These are phyloP conservation scores for Colletotrichum noveboracense DNA, from an alignment of 2,329 filamentous ascomycete genomes.

Conservation along the genomic window DNA sequence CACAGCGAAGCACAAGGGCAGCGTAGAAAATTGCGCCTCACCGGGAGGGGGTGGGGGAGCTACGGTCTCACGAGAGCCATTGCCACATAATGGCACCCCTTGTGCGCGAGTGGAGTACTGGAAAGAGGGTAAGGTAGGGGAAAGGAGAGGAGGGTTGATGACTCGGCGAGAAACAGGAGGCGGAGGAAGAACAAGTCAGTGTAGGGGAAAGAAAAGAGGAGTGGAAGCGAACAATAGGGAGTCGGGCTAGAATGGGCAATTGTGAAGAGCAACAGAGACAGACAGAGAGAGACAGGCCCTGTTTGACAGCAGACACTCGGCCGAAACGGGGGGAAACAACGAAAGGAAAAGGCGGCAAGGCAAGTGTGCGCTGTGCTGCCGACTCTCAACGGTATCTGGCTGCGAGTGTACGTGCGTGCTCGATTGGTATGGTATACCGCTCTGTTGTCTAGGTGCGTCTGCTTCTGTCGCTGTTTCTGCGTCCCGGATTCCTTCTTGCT, in stretches of 20 bases:
- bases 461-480: slow-evolving; percentile 4
- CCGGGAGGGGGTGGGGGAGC: slow-evolving; percentile 25
- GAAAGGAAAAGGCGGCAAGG: slow-evolving; percentile 22
- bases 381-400: not conserved
- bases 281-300: slow-evolving; percentile 13
- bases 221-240: slow-evolving; percentile 15
- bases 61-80: slow-evolving; percentile 37
- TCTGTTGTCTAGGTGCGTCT: slow-evolving; percentile 8
- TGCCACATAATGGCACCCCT: slow-evolving; percentile 30
- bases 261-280: slow-evolving; percentile 17
- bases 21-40: slow-evolving; percentile 26
- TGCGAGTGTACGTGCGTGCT: not conserved
- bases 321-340: slow-evolving; percentile 11
- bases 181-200: slow-evolving; percentile 7
- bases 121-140: slow-evolving; percentile 19
- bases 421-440: slow-evolving; percentile 8
- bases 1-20: slow-evolving; percentile 25
- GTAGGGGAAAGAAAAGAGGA: slow-evolving; percentile 14
- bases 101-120: slow-evolving; percentile 22
- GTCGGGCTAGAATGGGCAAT: slow-evolving; percentile 19
- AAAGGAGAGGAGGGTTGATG: slow-evolving; percentile 18
- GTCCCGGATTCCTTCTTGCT: not conserved
- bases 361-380: not conserved
- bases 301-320: slow-evolving; percentile 16
- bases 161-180: slow-evolving; percentile 16